Evolutionary conservation across 768 basidiomycete species (phyloP), one percentile per base, ranked within the genome.

Genomic region (Thelephora aurantiotincta): DNA sequence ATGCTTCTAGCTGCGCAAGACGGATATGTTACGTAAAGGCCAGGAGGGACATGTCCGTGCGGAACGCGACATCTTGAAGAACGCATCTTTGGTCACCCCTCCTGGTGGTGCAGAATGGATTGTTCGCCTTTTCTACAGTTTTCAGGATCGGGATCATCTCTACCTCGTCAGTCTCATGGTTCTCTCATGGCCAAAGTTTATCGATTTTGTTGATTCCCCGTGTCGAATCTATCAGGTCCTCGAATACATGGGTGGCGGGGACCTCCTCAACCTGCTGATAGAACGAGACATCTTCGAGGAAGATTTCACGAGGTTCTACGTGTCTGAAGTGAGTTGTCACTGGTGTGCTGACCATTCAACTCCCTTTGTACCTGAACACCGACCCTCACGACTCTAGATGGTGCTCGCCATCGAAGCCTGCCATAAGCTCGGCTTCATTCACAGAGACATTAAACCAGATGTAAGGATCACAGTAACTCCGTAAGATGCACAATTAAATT

Each of bases 31-130:
- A 59, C 82, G 88, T 46, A 93, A 92, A 69, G 89, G 91, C 19
- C 94, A 97, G 64, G 94, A 97, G 66, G 94, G 92, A 1, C 94
- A 97, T 64, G 86, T 96, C 59, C 82, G 91, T 46, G 94, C 93
- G 36, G 92, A 97, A 62, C 82, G 92, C 59, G 92, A 98, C 57
- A 70, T 98, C 37, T 76, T 97, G 50, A 90, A 88, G 65, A 86
- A 88, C 30, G 93, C 93, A 5, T 83, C 92, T 11, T 69, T 82
- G 54, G 78, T 84, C 57, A 73, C 74, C 60, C 78, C 85, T 35
- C 75, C 82, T 48, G 73, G 74, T 51, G 74, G 77, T 44, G 82
- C 85, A 50, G 83, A 92, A 58, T 96, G 94, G 92, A 96, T 96
- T 54, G 91, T 98, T 46, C 81, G 80, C 62, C 66, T 99, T 43